These are phyloP conservation scores for Podaxis sp. DNA, from an alignment of 768 basidiomycete genomes.

Conservation along the genomic window DNA sequence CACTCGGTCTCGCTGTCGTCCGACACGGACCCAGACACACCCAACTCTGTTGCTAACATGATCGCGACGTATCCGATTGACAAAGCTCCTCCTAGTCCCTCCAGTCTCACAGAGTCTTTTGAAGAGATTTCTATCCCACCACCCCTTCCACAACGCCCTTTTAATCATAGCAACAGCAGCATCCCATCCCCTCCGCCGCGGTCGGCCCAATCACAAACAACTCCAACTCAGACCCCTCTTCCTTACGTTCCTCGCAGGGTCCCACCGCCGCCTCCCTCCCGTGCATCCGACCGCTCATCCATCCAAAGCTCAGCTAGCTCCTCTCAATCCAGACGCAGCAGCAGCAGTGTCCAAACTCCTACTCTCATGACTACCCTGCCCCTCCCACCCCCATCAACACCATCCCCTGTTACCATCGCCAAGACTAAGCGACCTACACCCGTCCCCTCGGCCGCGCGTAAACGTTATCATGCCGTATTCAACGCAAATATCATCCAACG, in stretches of 20 bases:
- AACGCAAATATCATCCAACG: conserved; percentile 54
- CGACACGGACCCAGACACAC: conserved; percentile 46
- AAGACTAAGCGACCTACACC: conserved; percentile 59
- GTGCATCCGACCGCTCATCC: conserved; percentile 63
- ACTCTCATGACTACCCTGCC: conserved; percentile 17
- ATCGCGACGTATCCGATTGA: conserved; percentile 27
- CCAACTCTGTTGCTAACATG: conserved; percentile 41
- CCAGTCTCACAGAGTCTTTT: conserved; percentile 70
- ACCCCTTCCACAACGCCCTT: conserved; percentile 47
- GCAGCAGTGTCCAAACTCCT: conserved; percentile 27
- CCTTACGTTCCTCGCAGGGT: conserved; percentile 41
- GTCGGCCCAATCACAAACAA: conserved; percentile 32
- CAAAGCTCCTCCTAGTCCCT: conserved; percentile 36
- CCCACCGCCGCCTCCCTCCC: conserved; percentile 43
- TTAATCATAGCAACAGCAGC: conserved; percentile 25
- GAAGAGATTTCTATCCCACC: conserved; percentile 64
- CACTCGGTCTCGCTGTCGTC: conserved; percentile 82
- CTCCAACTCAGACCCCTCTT: conserved; percentile 28
- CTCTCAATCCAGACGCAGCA: conserved; percentile 10
- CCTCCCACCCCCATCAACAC: conserved; percentile 18
- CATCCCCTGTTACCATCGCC: conserved; percentile 15
- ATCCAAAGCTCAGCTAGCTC: conserved; percentile 52
- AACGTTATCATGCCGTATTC: conserved; percentile 70
- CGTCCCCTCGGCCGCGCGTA: conserved; percentile 60
- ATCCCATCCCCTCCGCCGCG: conserved; percentile 19